These are phyloP conservation scores for Colletotrichum gigasporum DNA, from an alignment of 2,329 filamentous ascomycete genomes.

Conservation along the genomic window DNA sequence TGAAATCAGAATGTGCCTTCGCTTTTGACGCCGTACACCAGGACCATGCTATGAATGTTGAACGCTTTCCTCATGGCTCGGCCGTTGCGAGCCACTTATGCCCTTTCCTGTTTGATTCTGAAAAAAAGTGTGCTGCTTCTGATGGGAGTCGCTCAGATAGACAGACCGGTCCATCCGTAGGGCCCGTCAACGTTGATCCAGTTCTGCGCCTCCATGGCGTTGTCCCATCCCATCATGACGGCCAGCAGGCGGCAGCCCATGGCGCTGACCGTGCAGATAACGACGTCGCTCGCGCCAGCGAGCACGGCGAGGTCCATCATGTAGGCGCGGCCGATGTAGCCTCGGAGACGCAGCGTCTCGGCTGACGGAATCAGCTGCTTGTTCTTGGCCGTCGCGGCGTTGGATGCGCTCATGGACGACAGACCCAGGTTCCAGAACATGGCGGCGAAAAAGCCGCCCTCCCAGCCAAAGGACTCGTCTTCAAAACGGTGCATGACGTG, in stretches of 20 bases:
- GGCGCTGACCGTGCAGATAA: conserved; percentile 81
- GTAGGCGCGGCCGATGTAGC: conserved; percentile 82
- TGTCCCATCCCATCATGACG: conserved; percentile 89
- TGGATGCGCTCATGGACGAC: conserved; percentile 48
- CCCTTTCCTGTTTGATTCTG: not conserved
- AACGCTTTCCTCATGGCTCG: conserved; percentile 12
- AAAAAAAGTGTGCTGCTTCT: not conserved
- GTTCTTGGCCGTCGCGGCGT: conserved; percentile 42
- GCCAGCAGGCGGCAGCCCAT: conserved; percentile 78
- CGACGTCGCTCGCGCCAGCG: conserved; percentile 70
- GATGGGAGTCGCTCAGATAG: not conserved
- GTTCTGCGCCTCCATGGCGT: conserved; percentile 63
- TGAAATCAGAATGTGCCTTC: not conserved
- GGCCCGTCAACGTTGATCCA: conserved; percentile 86
- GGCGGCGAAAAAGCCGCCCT: conserved; percentile 84
- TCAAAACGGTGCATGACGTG: conserved; percentile 71
- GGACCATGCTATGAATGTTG: conserved; percentile 15
- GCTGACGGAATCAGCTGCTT: conserved; percentile 50
- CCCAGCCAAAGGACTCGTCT: conserved; percentile 84
- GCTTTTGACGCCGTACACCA: conserved; percentile 26
- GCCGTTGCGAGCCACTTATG: conserved; percentile 4
- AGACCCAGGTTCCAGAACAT: conserved; percentile 83
- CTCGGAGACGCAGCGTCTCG: conserved; percentile 73
- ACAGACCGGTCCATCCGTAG: conserved; percentile 66
- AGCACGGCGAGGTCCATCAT: conserved; percentile 83